These are phyloP conservation scores for Scedosporium aurantiacum DNA, from an alignment of 2,329 filamentous ascomycete species.

Conservation along the genomic window DNA sequence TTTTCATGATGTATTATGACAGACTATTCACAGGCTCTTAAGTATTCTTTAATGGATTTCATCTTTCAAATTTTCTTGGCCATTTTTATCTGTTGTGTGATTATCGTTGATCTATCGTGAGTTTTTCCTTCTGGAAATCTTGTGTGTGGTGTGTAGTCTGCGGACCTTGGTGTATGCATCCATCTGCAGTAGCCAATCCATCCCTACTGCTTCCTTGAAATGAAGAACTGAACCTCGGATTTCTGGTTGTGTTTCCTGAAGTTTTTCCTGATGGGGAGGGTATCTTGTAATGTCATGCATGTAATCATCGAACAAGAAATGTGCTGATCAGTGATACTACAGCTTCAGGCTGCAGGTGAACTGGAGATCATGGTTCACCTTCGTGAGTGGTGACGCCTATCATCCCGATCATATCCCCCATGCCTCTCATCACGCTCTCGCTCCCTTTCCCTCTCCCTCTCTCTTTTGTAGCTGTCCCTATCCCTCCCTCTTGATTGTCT, in stretches of 20 bases:
- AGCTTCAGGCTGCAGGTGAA: too few species aligned
- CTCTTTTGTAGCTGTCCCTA: slow-evolving; percentile 28
- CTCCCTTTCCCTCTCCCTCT: slow-evolving; percentile 24
- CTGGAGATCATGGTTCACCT: neutral
- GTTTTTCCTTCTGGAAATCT: too few species aligned
- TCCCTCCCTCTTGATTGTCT: slow-evolving; percentile 19
- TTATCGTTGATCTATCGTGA: too few species aligned
- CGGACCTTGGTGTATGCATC: too few species aligned
- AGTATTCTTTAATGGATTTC: neutral
- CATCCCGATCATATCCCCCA: slow-evolving; percentile 10
- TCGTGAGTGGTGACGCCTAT: slow-evolving; percentile 1
- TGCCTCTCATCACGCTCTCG: slow-evolving; percentile 18
- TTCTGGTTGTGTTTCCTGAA: too few species aligned
- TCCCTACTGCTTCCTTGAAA: too few species aligned
- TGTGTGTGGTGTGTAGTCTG: too few species aligned
- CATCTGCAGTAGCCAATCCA: too few species aligned
- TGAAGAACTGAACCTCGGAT: too few species aligned
- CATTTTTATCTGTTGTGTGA: neutral
- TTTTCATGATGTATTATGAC: neutral
- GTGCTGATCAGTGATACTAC: neutral
- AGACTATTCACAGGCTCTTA: neutral
- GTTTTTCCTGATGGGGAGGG: too few species aligned
- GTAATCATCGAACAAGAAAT: neutral
- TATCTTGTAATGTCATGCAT: too few species aligned
- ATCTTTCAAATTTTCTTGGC: neutral